Evolutionary conservation across 345 rosid genomes (phyloP), one percentile per base, ranked within the genome.

Genomic region (Eutrema japonicum): DNA sequence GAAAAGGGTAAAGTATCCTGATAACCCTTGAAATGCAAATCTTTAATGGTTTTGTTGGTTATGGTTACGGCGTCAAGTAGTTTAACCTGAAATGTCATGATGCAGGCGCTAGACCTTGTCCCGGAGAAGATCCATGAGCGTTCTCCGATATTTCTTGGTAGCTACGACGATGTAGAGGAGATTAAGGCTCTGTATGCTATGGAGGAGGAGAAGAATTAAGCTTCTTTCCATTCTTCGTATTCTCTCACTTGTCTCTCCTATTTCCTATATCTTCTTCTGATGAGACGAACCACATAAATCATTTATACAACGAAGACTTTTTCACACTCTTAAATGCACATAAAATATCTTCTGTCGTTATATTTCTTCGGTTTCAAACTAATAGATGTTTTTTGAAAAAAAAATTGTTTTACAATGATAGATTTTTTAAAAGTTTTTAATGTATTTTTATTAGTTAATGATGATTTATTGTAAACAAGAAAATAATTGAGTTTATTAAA

Each of bases 121-220:
- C 97, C 98, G 0, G 53, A 71, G 79, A 86, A 87, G 61, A 90
- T 95, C 56, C 99, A 95, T 18, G 94, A 92, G 66, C 82, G 98
- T 10, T 90, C 94, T 66, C 97, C 99, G 0, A 83, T 95, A 79
- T 95, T 95, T 81, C 89, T 95, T 2, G 96, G 99, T 72, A 95
- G 98, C 88, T 86, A 82, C 16, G 96, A 95, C 2, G 99, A 95
- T 57, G 89, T 95, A 33, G 98, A 95, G 74, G 97, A 92, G 77
- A 90, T 95, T 76, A 95, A 92, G 85, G 82, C 82, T 27, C 85
- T 92, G 36, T 95, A 88, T 71, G 92, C 96, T 58, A 85, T 81
- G 26, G 89, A 85, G 73, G 83, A 57, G 43, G 16, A 83, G 66
- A 80, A 81, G 53, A 70, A 76, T 36, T 80, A 71, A 79, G 64